Conservation (phyloP, 2,329 filamentous ascomycete species). For the Thyridium curvatum region DNA sequence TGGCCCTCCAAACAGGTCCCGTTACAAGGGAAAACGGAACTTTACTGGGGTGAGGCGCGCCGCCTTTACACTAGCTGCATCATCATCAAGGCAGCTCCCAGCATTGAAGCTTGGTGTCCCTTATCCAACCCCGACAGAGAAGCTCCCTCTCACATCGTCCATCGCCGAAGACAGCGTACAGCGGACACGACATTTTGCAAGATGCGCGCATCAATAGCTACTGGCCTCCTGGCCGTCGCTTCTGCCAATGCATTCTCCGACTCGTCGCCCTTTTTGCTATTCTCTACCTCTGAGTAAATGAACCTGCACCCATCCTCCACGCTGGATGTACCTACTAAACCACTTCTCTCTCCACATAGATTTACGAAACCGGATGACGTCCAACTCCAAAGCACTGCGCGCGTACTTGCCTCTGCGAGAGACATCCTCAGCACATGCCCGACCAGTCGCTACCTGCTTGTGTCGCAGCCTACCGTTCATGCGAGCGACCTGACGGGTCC, state of each 20-base stretch:
- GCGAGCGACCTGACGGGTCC: conserved; percentile 57
- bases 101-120: background rate
- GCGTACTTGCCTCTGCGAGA: conserved; percentile 35
- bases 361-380: conserved; percentile 24
- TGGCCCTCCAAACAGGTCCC: too few species aligned
- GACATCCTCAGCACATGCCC: conserved; percentile 61
- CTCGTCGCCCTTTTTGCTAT: conserved; percentile 82
- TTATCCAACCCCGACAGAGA: conserved; percentile 1
- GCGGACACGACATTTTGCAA: conserved; percentile 4
- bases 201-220: conserved; percentile 51
- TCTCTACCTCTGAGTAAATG: conserved; percentile 76
- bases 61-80: too few species aligned
- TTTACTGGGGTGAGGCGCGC: too few species aligned
- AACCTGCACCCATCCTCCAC: conserved; percentile 1
- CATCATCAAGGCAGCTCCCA: background rate
- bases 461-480: conserved; percentile 70
- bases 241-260: conserved; percentile 70
- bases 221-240: conserved; percentile 47
- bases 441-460: conserved; percentile 69
- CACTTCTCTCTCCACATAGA: conserved; percentile 11
- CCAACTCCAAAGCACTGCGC: conserved; percentile 43
- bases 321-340: conserved; percentile 14
- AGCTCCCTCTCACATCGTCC: conserved; percentile 7
- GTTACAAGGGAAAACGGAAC: too few species aligned
- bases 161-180: conserved; percentile 1